Base-by-base conservation (phyloP, 352 stramenopile species). In the Aphanomyces invadans region DNA sequence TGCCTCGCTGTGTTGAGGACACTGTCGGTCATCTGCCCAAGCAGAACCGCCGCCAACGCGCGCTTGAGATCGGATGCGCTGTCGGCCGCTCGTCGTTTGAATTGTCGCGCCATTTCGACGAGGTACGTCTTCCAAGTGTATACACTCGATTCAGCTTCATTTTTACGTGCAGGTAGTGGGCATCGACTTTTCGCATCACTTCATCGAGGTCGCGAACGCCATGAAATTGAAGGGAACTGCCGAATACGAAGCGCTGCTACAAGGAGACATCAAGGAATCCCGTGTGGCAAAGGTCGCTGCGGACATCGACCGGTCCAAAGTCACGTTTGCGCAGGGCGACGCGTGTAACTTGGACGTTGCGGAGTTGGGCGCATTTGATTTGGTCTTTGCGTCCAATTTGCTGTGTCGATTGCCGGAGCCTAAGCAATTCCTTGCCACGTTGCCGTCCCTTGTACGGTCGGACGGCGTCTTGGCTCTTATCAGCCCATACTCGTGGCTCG, bases 401-500 rank as follows among this genome's bases (percentile, higher is more conserved):
- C 75, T 99, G 26, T 98, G 96, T 67, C 90, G 96, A 11, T 75
- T 99, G 52, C 95, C 95, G 1, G 81, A 98, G 51, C 95, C 96
- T 2, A 71, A 84, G 29, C 83, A 86, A 39, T 98, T 97, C 71
- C 70, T 99, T 23, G 81, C 74, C 25, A 78, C 87, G 7, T 84
- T 98, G 45, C 73, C 75, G 33, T 68, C 72, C 4, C 86, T 98
- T 57, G 78, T 99, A 17, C 91, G 94, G 39, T 78, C 86, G 36
- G 91, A 83, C 44, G 96, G 96, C 19, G 79, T 98, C 62, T 82
- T 98, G 32, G 90, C 97, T 3, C 85, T 98, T 59, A 86, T 98
- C 28, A 98, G 93, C 25, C 96, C 96, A 31, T 99, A 98, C 76
- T 98, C 90, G 57, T 99, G 95, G 95, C 75, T 99, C 54, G 85